Evolutionary conservation across 441 rosid species (phyloP), one percentile per base, ranked within the genome.

Genomic region (Erodium texanum): DNA sequence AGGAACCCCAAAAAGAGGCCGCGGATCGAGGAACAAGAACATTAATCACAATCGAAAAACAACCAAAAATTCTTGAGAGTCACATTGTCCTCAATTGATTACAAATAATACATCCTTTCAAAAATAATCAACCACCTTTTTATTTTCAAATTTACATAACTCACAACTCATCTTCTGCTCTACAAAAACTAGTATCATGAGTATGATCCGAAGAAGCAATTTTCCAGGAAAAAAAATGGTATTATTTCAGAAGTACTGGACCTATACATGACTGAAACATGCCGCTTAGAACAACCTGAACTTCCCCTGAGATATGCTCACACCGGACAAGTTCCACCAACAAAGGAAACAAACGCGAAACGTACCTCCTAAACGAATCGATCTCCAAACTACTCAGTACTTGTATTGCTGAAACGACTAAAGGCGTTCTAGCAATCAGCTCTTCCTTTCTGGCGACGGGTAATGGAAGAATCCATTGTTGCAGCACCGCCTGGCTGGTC

Each of bases 231-330:
- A 27, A 27, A 27, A 27, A 27, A 27, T 27, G 71, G n/a, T 45
- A 78, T 86, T 68, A 74, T 87, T 68, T 73, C 83, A 79, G 74
- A 70, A 89, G 67, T 68, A 90, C 77, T 50, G 89, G 83, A 65
- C 86, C 92, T 82, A 90, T 87, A 84, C 96, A 89, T 68, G 88
- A 77, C 48, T 73, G 72, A 79, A 93, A 89, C 70, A 93, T 78
- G 72, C 81, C 76, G 75, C 92, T 80, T n/a, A 93, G 79, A 69
- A 85, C 80, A 48, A 18, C 71, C 76, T 86, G 94, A 66, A 93
- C 90, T 78, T 93, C 94, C 64, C 87, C 79, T 0, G 96, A 86
- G 83, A 88, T 75, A 79, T 93, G 98, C 87, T 90, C 98, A 62
- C 94, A 82, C 72, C 80, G 77, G 74, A 90, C 89, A 59, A 93